Evolutionary conservation across 164 flowering plant genomes (phyloP), one percentile per base, ranked within the genome.

Genomic region (Vitis rupestris): DNA sequence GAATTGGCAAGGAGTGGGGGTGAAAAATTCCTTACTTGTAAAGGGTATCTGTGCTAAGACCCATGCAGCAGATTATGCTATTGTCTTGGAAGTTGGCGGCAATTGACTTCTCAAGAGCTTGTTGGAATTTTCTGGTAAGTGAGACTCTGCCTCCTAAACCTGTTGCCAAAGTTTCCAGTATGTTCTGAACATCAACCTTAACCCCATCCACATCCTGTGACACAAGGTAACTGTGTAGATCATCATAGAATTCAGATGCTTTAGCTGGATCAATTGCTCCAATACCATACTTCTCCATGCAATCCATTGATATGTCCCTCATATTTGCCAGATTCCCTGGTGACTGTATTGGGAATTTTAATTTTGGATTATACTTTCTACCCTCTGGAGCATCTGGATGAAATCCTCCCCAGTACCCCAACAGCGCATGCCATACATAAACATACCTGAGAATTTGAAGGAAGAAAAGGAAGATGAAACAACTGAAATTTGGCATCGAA

Each of bases 401-500:
- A 65, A 87, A 77, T 61, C 91, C 91, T 29, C 91, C 90, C 91
- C 91, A 89, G 70, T 87, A 86, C 19, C 91, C 91, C 82, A 83
- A 67, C 52, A 89, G 67, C 10, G 94, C 91, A 79, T 89, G 94
- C 91, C 91, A 89, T 19, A 87, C 83, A 60, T 87, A 89, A 27
- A 86, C 83, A 55, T 84, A 89, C 79, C 88, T 87, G 81, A 70
- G 70, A 77, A 62, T 44, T 37, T 59, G 15, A 19, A 57, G 31
- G 29, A 59, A 53, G 23, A 70, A 64, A 17, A 59, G 7, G 31
- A 50, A 10, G 8, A 55, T 12, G 19, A 51, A 65, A 68, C 63
- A 58, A 70, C 37, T 69, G 17, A 19, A 8, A 17, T 50, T 15
- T 48, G 55, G 8, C 57, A 48, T 49, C 16, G 44, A 37, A 37